Evolutionary conservation across 2,329 filamentous ascomycete genomes (phyloP).

Genomic region (Botrytis aclada): DNA sequence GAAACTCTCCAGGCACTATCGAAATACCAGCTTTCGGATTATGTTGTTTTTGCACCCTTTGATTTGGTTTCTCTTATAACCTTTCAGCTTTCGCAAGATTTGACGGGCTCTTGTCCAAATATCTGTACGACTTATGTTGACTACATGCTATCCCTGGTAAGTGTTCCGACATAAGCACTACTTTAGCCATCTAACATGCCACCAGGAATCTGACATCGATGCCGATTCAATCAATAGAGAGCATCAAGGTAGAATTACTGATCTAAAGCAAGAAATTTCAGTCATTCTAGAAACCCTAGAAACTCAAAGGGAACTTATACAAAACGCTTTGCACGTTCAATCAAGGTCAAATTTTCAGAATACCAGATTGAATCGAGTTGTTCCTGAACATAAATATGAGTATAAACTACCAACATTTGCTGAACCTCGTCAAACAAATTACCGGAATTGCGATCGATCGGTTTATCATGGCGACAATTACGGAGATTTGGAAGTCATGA

Average conservation of each 20-base stretch:
- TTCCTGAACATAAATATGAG: neutral
- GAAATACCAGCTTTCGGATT: slow-evolving; percentile 15
- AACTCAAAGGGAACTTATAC: slow-evolving; percentile 21
- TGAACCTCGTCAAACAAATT: neutral
- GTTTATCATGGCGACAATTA: neutral
- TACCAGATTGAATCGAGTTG: neutral
- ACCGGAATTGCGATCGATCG: neutral
- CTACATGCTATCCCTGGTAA: slow-evolving; percentile 27
- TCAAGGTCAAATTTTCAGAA: neutral
- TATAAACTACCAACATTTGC: neutral
- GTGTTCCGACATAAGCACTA: neutral
- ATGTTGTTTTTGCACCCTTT: slow-evolving; percentile 25
- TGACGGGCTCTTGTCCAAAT: slow-evolving; percentile 21
- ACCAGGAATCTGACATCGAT: slow-evolving; percentile 27
- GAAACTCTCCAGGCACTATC: neutral
- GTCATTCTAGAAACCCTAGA: slow-evolving; percentile 28
- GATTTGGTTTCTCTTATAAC: slow-evolving; percentile 28
- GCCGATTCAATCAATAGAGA: slow-evolving; percentile 26
- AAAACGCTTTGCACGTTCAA: neutral
- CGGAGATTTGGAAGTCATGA: neutral
- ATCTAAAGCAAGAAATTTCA: slow-evolving; percentile 29
- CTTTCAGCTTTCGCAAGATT: slow-evolving; percentile 25
- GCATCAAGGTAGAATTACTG: slow-evolving; percentile 28
- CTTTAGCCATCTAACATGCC: neutral
- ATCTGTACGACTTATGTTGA: slow-evolving; percentile 27